Conservation (phyloP, 257 asterid species). For the Jacaranda copaia region DNA sequence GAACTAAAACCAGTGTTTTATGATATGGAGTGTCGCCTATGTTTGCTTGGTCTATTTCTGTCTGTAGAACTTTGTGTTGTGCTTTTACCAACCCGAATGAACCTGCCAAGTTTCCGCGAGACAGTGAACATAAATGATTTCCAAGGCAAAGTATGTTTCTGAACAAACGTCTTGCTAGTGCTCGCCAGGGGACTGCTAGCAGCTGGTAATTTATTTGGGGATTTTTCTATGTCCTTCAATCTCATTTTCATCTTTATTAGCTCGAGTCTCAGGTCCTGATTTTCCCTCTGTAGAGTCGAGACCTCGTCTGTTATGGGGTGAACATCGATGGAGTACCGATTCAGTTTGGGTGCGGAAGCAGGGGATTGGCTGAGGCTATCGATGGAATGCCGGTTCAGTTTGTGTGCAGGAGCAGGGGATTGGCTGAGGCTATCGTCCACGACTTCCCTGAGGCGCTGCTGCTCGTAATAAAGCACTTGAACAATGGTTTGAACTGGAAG, state of each 20-base stretch:
- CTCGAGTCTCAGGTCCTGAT: constrained; percentile 64
- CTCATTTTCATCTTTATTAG: constrained; percentile 47
- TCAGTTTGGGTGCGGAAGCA: too few species aligned
- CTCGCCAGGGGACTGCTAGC: constrained; percentile 41
- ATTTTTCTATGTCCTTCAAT: constrained; percentile 52
- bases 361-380: too few species aligned
- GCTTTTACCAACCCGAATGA: constrained; percentile 47
- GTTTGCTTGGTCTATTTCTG: constrained; percentile 46
- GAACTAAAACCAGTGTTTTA: constrained; percentile 22
- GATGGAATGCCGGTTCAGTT: too few species aligned
- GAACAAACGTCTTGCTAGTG: constrained; percentile 42
- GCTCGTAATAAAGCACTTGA: constrained; percentile 71
- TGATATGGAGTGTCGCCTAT: constrained; percentile 63
- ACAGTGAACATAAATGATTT: constrained; percentile 60
- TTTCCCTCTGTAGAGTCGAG: constrained; percentile 49
- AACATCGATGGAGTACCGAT: constrained; percentile 32
- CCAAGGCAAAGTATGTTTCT: constrained; percentile 54
- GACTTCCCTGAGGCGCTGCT: constrained; percentile 63
- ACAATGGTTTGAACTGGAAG: constrained; percentile 68
- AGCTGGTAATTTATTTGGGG: constrained; percentile 32
- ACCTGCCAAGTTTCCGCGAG: constrained; percentile 49
- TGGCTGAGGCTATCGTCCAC: constrained; percentile 41
- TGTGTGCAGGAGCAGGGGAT: too few species aligned
- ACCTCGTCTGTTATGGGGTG: constrained; percentile 38
- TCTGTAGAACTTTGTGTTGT: constrained; percentile 34